A percentile compares a stretch with the other conserved stretches of the same genome.
phyloP scores from a whole-genome alignment of 2,329 filamentous ascomycete species.

The Monilinia aucupariae region DNA sequence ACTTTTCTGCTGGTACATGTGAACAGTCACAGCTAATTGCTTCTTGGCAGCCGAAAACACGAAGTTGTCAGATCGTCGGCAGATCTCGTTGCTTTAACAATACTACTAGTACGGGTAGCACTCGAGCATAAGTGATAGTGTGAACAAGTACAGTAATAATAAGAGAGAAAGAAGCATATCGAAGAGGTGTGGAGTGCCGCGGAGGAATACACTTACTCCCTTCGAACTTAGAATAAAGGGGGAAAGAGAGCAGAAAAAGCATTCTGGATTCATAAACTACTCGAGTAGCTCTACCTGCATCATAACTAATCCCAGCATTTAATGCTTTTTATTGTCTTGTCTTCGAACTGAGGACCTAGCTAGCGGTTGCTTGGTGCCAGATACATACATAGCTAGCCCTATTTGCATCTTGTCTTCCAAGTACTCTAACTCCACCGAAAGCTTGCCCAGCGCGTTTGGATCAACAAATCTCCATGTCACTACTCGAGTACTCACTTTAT shows the following conservation, averaged over 20 bases:
- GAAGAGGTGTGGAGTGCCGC: neutral
- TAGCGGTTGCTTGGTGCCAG: neutral
- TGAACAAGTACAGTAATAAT: neutral
- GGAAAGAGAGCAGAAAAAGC: neutral
- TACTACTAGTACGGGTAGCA: no score
- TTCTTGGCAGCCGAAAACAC: neutral
- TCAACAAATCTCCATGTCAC: neutral
- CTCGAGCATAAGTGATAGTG: neutral
- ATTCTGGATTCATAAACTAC: neutral
- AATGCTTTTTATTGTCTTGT: neutral
- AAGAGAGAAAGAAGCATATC: neutral
- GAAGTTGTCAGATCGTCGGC: neutral
- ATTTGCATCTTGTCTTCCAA: neutral
- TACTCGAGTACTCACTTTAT: no score
- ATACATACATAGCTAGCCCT: slow-evolving; percentile 2
- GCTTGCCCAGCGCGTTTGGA: neutral
- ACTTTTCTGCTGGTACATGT: neutral
- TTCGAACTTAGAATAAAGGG: neutral
- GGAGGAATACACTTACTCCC: neutral
- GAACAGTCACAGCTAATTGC: no score
- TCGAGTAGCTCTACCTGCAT: neutral
- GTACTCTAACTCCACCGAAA: neutral
- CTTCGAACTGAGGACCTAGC: neutral
- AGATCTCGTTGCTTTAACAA: neutral
- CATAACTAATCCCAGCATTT: neutral